phyloP scores from a whole-genome alignment of 306 rosid genomes.

The Carpinus fangiana region DNA sequence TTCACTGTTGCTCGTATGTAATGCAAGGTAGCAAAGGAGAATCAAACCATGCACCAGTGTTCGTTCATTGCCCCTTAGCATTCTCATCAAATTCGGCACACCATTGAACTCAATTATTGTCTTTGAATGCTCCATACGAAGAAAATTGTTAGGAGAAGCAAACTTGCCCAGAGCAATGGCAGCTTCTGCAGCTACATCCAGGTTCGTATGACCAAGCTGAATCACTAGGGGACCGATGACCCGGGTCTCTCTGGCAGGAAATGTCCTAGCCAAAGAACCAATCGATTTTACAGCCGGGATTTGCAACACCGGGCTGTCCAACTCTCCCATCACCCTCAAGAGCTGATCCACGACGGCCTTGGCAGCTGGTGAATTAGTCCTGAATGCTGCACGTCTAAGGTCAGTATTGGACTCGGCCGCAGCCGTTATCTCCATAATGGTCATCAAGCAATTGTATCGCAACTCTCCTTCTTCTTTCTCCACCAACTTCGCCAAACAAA shows the following conservation, averaged over 20 bases:
- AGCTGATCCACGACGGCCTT: slow-evolving; percentile 83
- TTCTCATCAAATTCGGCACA: slow-evolving; percentile 53
- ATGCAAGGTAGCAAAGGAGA: slow-evolving; percentile 79
- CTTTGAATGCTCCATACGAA: slow-evolving; percentile 67
- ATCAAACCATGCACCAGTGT: slow-evolving; percentile 50
- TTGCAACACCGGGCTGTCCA: slow-evolving; percentile 52
- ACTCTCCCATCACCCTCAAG: slow-evolving; percentile 56
- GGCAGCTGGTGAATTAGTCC: slow-evolving; percentile 70
- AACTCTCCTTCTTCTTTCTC: slow-evolving; percentile 72
- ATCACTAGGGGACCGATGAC: slow-evolving; percentile 61
- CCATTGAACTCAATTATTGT: slow-evolving; percentile 62
- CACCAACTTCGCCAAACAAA: slow-evolving; percentile 78
- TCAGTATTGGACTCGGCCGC: slow-evolving; percentile 73
- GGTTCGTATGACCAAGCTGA: slow-evolving; percentile 49
- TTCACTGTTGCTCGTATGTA: slow-evolving; percentile 66
- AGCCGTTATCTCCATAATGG: slow-evolving; percentile 65
- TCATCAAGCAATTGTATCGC: slow-evolving; percentile 72
- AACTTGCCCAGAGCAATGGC: slow-evolving; percentile 64
- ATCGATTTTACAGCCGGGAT: slow-evolving; percentile 60
- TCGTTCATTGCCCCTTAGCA: slow-evolving; percentile 55
- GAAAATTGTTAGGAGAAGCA: slow-evolving; percentile 65
- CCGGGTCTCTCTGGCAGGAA: slow-evolving; percentile 83
- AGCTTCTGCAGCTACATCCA: slow-evolving; percentile 63
- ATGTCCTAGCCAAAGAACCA: slow-evolving; percentile 82
- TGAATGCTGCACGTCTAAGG: slow-evolving; percentile 67